Evolutionary conservation across 2,329 filamentous ascomycete genomes (phyloP).

Genomic region (Aspergillus sp.): DNA sequence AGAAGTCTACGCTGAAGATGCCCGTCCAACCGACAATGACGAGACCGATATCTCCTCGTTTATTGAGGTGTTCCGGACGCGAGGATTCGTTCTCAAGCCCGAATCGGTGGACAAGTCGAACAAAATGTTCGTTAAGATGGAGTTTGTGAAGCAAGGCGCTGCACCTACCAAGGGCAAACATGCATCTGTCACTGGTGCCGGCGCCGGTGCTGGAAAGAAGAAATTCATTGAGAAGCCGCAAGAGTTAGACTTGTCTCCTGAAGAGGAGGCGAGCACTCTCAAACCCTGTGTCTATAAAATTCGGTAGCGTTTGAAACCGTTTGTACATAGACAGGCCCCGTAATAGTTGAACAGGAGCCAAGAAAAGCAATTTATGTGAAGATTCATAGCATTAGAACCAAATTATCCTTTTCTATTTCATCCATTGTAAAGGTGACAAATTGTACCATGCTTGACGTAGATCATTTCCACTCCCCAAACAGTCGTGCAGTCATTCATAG

Average conservation of each 20-base stretch:
- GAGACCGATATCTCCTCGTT: slow-evolving; percentile 86
- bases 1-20: slow-evolving; percentile 46
- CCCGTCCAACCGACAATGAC: slow-evolving; percentile 49
- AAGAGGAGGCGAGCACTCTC: slow-evolving; percentile 63
- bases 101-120: slow-evolving; percentile 72
- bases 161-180: slow-evolving; percentile 66
- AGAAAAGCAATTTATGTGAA: background rate
- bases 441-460: slow-evolving; percentile 9
- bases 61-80: slow-evolving; percentile 68
- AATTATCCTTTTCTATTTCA: slow-evolving; percentile 24
- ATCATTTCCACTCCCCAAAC: slow-evolving; percentile 7
- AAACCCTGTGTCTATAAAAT: slow-evolving; percentile 97
- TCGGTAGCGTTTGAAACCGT: slow-evolving; percentile 45
- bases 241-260: slow-evolving; percentile 46
- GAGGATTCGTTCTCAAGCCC: slow-evolving; percentile 79
- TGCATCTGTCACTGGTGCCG: slow-evolving; percentile 27
- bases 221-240: slow-evolving; percentile 53
- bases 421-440: slow-evolving; percentile 10
- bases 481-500: slow-evolving; percentile 9
- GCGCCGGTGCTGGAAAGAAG: slow-evolving; percentile 33
- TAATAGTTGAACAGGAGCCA: too few relatives aligned
- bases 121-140: slow-evolving; percentile 98
- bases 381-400: slow-evolving; percentile 14
- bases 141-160: slow-evolving; percentile 73
- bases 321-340: background rate